Conservation (phyloP, 805 yeast genomes). For the Lipomyces sp. region DNA sequence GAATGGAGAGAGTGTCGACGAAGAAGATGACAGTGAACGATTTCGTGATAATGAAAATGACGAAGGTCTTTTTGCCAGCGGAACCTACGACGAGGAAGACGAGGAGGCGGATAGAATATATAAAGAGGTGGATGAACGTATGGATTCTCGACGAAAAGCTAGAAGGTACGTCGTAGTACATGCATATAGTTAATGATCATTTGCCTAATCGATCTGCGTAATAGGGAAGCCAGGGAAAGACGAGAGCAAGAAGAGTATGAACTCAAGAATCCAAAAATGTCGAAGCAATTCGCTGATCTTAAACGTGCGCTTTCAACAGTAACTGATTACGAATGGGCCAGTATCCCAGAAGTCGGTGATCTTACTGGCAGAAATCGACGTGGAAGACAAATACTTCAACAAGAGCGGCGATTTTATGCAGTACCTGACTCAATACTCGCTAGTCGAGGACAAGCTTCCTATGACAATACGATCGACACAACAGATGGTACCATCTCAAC, state of each 20-base stretch:
- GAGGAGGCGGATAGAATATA: conserved; percentile 79
- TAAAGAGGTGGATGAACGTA: conserved; percentile 65
- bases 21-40: conserved; percentile 43
- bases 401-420: conserved; percentile 73
- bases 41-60: conserved; percentile 45
- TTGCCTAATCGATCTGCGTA: conserved; percentile 5
- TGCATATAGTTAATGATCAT: neutral
- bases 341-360: conserved; percentile 86
- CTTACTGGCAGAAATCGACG: conserved; percentile 80
- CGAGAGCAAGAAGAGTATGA: conserved; percentile 40
- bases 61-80: conserved; percentile 44
- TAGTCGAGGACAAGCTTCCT: conserved; percentile 43
- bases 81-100: conserved; percentile 58
- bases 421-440: conserved; percentile 74
- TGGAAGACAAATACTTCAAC: conserved; percentile 57
- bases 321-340: conserved; percentile 75
- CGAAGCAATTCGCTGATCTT: conserved; percentile 68
- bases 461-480: conserved; percentile 45
- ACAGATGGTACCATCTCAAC: conserved; percentile 39
- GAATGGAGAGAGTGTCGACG: conserved; percentile 39
- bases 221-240: conserved; percentile 41
- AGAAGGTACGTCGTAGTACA: conserved; percentile 30
- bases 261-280: conserved; percentile 45
- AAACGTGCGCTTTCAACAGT: conserved; percentile 65
- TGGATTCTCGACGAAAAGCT: conserved; percentile 42